A percentile compares a stretch with the other conserved stretches of the same genome.
Conservation (phyloP, 768 basidiomycete genomes). For the Boletellus sp. region DNA sequence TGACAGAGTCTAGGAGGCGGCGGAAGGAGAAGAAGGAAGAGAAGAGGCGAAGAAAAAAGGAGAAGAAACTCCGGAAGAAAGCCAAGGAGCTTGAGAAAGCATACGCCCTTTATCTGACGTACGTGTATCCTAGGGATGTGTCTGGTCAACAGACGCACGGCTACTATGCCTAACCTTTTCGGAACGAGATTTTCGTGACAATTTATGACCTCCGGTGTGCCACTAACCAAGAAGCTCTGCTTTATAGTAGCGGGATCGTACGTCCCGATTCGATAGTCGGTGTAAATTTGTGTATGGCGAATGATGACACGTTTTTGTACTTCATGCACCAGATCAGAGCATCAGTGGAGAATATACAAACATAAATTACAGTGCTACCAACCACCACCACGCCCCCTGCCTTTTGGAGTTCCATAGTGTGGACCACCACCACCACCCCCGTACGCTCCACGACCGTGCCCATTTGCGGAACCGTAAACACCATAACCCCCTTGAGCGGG, state of each 20-base stretch:
- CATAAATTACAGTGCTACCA: conserved; percentile 36
- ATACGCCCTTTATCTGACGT: conserved; percentile 62
- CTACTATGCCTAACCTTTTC: conserved; percentile 22
- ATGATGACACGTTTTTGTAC: conserved; percentile 3
- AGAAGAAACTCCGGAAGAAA: conserved; percentile 59
- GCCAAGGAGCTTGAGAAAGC: conserved; percentile 58
- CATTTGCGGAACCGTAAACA: conserved; percentile 29
- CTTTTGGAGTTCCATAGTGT: conserved; percentile 33
- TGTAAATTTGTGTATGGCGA: conserved; percentile 17
- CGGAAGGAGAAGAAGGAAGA: conserved; percentile 56
- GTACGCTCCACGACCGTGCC: conserved; percentile 38
- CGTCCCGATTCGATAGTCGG: background rate
- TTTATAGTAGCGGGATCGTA: background rate
- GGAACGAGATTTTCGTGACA: background rate
- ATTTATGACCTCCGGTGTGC: background rate
- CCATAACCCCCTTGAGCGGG: conserved; percentile 29
- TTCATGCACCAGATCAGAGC: conserved; percentile 3
- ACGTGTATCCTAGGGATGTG: conserved; percentile 36
- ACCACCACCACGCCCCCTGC: conserved; percentile 48
- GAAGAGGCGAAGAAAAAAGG: conserved; percentile 57
- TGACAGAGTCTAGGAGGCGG: conserved; percentile 48
- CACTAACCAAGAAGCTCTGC: background rate
- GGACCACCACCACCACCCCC: conserved; percentile 30
- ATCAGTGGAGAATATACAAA: conserved; percentile 17
- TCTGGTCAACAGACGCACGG: conserved; percentile 26